These are phyloP conservation scores for Phytophthora pisi DNA, from an alignment of 352 stramenopile species.

Conservation along the genomic window DNA sequence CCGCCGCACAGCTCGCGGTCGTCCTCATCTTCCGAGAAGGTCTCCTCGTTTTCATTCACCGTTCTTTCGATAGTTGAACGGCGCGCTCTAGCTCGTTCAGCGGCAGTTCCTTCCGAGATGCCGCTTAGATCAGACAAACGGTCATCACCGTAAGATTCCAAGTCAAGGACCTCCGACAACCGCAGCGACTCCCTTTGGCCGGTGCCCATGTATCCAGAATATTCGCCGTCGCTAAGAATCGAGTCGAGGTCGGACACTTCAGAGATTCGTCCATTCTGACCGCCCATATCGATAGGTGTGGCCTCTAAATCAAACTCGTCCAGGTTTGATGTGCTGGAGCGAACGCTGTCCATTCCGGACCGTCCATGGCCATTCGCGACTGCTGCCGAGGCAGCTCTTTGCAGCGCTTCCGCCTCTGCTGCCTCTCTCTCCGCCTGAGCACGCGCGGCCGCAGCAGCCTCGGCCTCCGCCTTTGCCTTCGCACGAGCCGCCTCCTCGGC, in stretches of 20 bases:
- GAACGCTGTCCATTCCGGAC: slow-evolving; percentile 33
- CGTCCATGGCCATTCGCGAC: slow-evolving; percentile 37
- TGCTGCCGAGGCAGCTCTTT: slow-evolving; percentile 36
- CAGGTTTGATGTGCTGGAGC: slow-evolving; percentile 48
- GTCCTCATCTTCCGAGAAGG: slow-evolving; percentile 65
- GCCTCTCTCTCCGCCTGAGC: slow-evolving; percentile 41
- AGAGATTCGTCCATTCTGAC: slow-evolving; percentile 60
- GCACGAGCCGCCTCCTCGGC: slow-evolving; percentile 45
- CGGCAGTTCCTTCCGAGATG: slow-evolving; percentile 50
- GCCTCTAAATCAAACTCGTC: slow-evolving; percentile 80
- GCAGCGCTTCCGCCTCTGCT: slow-evolving; percentile 30
- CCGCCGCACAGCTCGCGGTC: slow-evolving; percentile 77
- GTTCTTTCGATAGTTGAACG: slow-evolving; percentile 35
- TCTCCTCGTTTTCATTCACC: slow-evolving; percentile 50
- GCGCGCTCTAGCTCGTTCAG: slow-evolving; percentile 23
- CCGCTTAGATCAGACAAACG: slow-evolving; percentile 65
- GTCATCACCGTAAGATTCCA: slow-evolving; percentile 59
- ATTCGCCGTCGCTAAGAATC: slow-evolving; percentile 65
- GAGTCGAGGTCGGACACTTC: slow-evolving; percentile 73
- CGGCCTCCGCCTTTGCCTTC: slow-evolving; percentile 40
- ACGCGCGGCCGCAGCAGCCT: slow-evolving; percentile 29
- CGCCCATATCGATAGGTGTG: slow-evolving; percentile 36
- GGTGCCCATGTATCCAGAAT: slow-evolving; percentile 55
- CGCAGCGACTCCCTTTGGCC: slow-evolving; percentile 69
- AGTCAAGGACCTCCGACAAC: slow-evolving; percentile 80